Percentiles rank a stretch among this genome's conserved stretches.
phyloP scores from a whole-genome alignment of 805 yeast genomes.

The Diddensiella caesifluorescens region DNA sequence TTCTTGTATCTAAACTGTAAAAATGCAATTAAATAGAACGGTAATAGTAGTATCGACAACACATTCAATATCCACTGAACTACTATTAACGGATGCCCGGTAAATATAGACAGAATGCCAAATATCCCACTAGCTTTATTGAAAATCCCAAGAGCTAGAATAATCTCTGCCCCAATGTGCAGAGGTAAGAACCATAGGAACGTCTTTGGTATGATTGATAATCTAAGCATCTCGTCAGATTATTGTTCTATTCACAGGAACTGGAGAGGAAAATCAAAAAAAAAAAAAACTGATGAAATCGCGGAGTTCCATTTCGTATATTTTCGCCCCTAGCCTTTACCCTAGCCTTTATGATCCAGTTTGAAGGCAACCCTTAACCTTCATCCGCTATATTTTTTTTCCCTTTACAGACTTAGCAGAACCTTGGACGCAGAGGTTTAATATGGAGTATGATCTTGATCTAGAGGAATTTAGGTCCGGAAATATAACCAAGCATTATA shows the following conservation, averaged over 20 bases:
- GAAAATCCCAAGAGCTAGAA: constrained; percentile 66
- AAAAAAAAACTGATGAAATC: too few relatives aligned
- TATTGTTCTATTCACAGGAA: not conserved
- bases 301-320: too few relatives aligned
- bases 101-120: constrained; percentile 78
- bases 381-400: too few relatives aligned
- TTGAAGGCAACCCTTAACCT: too few relatives aligned
- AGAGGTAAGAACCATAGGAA: constrained; percentile 73
- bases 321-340: too few relatives aligned
- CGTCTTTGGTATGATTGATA: constrained; percentile 37
- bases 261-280: too few relatives aligned
- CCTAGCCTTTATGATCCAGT: too few relatives aligned
- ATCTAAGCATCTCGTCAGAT: not conserved
- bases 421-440: too few relatives aligned
- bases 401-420: too few relatives aligned
- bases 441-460: constrained; percentile 4
- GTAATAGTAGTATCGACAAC: constrained; percentile 55
- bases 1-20: constrained; percentile 47
- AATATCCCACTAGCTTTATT: constrained; percentile 87
- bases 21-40: constrained; percentile 60
- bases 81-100: constrained; percentile 76
- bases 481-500: constrained; percentile 18
- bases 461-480: constrained; percentile 11
- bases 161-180: constrained; percentile 80
- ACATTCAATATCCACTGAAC: constrained; percentile 79